phyloP scores from a whole-genome alignment of 352 stramenopile species.

The Thraustochytrium sp. region DNA sequence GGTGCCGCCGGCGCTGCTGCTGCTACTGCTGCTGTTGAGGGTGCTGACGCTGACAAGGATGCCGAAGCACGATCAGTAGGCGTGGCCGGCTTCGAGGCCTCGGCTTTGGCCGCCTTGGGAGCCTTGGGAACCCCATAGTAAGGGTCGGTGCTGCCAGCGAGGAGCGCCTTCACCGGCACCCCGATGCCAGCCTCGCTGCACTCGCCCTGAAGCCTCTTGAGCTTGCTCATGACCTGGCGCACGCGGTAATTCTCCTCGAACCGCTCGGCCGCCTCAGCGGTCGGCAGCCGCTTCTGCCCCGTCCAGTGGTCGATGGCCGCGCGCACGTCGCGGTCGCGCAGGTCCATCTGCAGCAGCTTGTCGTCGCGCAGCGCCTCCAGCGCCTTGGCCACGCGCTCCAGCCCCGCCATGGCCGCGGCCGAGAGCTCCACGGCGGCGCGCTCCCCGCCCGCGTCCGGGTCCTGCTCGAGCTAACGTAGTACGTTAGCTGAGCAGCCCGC shows the following conservation, averaged over 20 bases:
- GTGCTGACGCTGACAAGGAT: not conserved
- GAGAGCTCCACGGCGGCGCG: not conserved
- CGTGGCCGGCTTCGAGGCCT: not conserved
- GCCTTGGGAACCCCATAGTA: not conserved
- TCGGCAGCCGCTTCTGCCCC: not conserved
- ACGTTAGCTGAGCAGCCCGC: too few species aligned
- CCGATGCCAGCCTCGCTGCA: constrained; percentile 6
- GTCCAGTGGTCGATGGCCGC: constrained; percentile 37
- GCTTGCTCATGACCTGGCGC: not conserved
- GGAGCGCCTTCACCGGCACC: not conserved
- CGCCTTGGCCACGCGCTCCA: constrained; percentile 5
- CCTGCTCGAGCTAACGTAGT: not conserved
- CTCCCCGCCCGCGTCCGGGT: not conserved
- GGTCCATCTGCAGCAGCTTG: constrained; percentile 15
- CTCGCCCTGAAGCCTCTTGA: not conserved
- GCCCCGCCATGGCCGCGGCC: not conserved
- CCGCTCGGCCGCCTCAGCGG: not conserved
- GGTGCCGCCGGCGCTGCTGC: not conserved
- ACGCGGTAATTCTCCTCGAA: constrained; percentile 33
- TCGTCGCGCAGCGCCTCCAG: constrained; percentile 14
- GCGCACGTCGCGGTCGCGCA: not conserved
- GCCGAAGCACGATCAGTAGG: too few species aligned
- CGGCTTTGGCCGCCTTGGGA: not conserved
- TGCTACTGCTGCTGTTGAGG: not conserved
- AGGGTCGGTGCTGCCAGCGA: constrained; percentile 16